Evolutionary conservation across 2,329 filamentous ascomycete genomes (phyloP).

Genomic region (Botrytis paeoniae): DNA sequence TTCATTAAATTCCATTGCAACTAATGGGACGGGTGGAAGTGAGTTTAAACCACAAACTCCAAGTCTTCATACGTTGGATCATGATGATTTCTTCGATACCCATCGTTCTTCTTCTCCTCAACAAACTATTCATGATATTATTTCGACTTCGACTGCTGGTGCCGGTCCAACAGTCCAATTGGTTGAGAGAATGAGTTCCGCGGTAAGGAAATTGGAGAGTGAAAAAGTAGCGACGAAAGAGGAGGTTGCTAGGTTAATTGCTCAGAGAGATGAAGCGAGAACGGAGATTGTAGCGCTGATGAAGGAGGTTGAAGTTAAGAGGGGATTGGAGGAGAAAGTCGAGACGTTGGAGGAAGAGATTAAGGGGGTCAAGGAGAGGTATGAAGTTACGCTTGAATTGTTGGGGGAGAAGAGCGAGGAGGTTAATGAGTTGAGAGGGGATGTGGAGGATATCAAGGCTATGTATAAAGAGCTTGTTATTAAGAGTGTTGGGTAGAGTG

Average conservation of each 20-base stretch:
- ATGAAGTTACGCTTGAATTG: conserved; percentile 90
- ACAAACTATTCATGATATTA: conserved; percentile 75
- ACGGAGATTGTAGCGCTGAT: conserved; percentile 87
- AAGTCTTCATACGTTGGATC: conserved; percentile 38
- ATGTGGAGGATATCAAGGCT: conserved; percentile 89
- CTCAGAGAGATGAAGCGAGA: conserved; percentile 90
- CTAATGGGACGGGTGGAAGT: conserved; percentile 25
- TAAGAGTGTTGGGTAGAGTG: conserved; percentile 10
- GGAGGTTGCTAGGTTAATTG: conserved; percentile 73
- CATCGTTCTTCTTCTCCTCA: conserved; percentile 58
- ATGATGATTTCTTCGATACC: conserved; percentile 49
- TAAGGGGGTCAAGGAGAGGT: conserved; percentile 67
- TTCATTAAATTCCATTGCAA: conserved; percentile 17
- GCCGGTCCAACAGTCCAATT: conserved; percentile 92
- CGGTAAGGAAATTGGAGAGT: conserved; percentile 83
- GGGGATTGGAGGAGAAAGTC: conserved; percentile 57
- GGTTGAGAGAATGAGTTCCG: conserved; percentile 92
- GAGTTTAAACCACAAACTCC: conserved; percentile 25
- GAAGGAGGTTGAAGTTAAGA: conserved; percentile 75
- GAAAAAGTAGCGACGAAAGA: conserved; percentile 89
- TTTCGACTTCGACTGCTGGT: conserved; percentile 83
- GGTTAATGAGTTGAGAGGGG: conserved; percentile 84
- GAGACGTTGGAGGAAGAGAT: conserved; percentile 66
- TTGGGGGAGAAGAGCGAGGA: conserved; percentile 95
- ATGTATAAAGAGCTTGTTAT: conserved; percentile 88